These are phyloP conservation scores for Brasilioporus rufonigricans DNA, from an alignment of 768 basidiomycete species.

Conservation along the genomic window DNA sequence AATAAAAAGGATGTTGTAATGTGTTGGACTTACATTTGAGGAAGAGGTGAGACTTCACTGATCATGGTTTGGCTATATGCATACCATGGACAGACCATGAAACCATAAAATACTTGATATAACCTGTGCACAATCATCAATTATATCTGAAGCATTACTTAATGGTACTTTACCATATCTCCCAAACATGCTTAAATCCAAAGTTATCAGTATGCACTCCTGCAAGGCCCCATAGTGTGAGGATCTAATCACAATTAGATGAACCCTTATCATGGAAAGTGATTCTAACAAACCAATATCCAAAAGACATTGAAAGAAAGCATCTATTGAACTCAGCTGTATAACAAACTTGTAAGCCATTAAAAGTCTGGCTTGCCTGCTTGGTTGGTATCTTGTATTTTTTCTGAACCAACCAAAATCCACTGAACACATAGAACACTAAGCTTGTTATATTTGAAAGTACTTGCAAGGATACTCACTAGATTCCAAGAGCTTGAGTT, in stretches of 20 bases:
- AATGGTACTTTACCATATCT: conserved; percentile 51
- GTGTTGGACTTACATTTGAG: conserved; percentile 57
- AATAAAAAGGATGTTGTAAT: no score
- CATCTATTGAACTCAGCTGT: conserved; percentile 52
- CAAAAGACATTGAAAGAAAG: conserved; percentile 68
- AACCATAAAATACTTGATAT: conserved; percentile 68
- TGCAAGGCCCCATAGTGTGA: conserved; percentile 73
- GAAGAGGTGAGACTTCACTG: conserved; percentile 68
- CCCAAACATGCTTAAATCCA: conserved; percentile 84
- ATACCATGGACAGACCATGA: conserved; percentile 79
- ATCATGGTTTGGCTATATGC: conserved; percentile 85
- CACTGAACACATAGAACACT: conserved; percentile 31
- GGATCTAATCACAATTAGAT: conserved; percentile 37
- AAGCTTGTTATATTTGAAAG: background rate
- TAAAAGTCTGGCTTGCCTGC: conserved; percentile 28
- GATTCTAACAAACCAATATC: conserved; percentile 53
- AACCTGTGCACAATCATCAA: conserved; percentile 38
- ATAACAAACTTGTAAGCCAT: background rate
- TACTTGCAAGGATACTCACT: conserved; percentile 40
- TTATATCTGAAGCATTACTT: background rate
- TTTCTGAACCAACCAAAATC: conserved; percentile 71
- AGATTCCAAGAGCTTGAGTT: conserved; percentile 64
- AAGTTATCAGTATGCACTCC: conserved; percentile 73
- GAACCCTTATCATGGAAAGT: background rate
- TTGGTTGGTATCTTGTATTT: conserved; percentile 63